phyloP scores from a whole-genome alignment of 495 filamentous ascomycete species.

The Penicillium alfredii region DNA sequence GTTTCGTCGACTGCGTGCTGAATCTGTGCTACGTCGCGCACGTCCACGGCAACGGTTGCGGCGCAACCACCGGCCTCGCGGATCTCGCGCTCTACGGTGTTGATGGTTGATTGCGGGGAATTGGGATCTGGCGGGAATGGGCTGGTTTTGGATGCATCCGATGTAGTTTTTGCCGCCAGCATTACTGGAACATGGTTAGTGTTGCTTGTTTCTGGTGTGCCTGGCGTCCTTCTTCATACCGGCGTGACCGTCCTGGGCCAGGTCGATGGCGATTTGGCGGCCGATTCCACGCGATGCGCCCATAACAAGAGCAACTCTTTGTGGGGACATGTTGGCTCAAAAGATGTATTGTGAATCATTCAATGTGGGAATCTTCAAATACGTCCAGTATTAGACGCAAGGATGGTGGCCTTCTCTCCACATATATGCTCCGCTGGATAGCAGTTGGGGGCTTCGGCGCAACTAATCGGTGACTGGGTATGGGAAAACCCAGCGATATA shows the following conservation, averaged over 20 bases:
- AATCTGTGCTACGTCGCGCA: constrained; percentile 58
- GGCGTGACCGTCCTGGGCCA: constrained; percentile 63
- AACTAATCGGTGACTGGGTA: no score
- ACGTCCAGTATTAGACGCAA: no score
- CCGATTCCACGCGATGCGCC: constrained; percentile 76
- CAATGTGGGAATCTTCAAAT: neutral
- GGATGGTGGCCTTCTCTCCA: no score
- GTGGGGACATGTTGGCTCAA: neutral
- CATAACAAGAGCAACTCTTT: constrained; percentile 60
- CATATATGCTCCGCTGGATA: no score
- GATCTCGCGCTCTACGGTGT: constrained; percentile 77
- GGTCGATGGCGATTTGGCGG: constrained; percentile 68
- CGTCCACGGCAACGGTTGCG: constrained; percentile 64
- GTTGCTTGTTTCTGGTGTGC: neutral
- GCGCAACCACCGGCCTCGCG: constrained; percentile 57
- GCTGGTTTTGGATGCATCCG: constrained; percentile 46
- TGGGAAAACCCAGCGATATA: no score
- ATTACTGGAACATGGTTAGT: constrained; percentile 50
- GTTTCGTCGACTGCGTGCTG: constrained; percentile 55
- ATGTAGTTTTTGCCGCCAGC: constrained; percentile 73
- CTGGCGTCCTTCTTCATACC: constrained; percentile 39
- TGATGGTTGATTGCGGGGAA: constrained; percentile 71
- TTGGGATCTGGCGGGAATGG: constrained; percentile 83
- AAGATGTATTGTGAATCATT: neutral
- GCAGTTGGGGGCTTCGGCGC: no score